Evolutionary conservation across 2,329 filamentous ascomycete species (phyloP), one percentile per base, ranked within the genome.

Genomic region (Pseudogymnoascus sp.): DNA sequence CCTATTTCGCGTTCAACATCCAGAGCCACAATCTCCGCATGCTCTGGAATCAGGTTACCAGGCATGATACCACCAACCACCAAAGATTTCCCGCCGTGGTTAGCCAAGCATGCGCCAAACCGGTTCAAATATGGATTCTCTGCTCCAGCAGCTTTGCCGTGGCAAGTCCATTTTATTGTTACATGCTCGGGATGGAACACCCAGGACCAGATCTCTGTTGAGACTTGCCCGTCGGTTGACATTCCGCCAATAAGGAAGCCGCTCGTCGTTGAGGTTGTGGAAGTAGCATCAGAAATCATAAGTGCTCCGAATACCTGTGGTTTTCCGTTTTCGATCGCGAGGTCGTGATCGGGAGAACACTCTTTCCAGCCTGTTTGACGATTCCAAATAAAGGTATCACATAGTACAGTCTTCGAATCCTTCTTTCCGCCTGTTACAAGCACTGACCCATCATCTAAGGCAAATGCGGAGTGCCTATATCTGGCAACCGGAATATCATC

Each of bases 381-480:
- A 59, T 65, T 69, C 71, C 71, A 73, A 12, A 74, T 9, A 5
- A 70, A 55, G 40, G 65, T 69, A 5, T 66, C 61, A 13, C 62
- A 25, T 21, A 69, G 66, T 4, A 62, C 61, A 36, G 10, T 68
- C 61, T 27, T 64, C 18, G 67, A 72, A 71, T 70, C 60, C 64
- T 66, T 65, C 59, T 70, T 68, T 4, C 71, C 72, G 10, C 67
- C 66, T 42, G 66, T 66, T 13, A 73, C 62, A 13, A 74, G 72
- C 15, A 92, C 71, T 63, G 72, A 79, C 4, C 83, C 83, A 39
- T 69, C 64, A 0, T 75, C 76, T 1, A 87, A 68, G 29, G 74
- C 74, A 10, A 85, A 78, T 31, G 87, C 82, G 62, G 84, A 83
- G 70, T 97, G 93, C 60, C 93, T 81, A 74, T 89, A 96, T 25